These are phyloP conservation scores for Metroxylon sagu DNA, from an alignment of 176 grass and related monocot species.

Conservation along the genomic window DNA sequence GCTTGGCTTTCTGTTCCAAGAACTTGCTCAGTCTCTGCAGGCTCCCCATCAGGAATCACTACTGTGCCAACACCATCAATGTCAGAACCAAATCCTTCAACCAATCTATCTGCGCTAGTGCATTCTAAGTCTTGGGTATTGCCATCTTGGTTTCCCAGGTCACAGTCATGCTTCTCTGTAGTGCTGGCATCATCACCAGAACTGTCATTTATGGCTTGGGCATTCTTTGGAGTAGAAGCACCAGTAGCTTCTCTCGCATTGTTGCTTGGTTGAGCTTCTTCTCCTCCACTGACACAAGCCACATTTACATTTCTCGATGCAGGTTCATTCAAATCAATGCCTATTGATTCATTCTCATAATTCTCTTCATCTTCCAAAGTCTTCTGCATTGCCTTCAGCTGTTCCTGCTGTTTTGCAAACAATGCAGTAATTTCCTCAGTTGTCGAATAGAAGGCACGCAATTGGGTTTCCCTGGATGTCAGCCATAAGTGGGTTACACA, in stretches of 20 bases:
- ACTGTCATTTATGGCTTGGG: slow-evolving; percentile 30
- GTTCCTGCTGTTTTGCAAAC: slow-evolving; percentile 92
- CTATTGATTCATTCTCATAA: slow-evolving; percentile 53
- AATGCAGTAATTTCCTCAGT: slow-evolving; percentile 89
- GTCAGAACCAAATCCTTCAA: slow-evolving; percentile 30
- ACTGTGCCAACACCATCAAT: slow-evolving; percentile 27
- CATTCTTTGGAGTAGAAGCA: slow-evolving; percentile 43
- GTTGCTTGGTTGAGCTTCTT: slow-evolving; percentile 15
- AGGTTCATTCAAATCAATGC: slow-evolving; percentile 38
- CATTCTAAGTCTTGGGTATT: slow-evolving; percentile 66
- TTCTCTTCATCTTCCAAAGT: slow-evolving; percentile 97
- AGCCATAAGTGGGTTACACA: slow-evolving; percentile 10
- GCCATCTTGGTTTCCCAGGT: slow-evolving; percentile 36
- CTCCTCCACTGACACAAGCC: slow-evolving; percentile 14
- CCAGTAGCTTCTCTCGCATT: slow-evolving; percentile 35
- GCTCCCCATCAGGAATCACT: slow-evolving; percentile 38
- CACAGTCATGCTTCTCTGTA: slow-evolving; percentile 46
- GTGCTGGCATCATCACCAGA: slow-evolving; percentile 37
- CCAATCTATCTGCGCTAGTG: slow-evolving; percentile 34
- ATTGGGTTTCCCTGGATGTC: slow-evolving; percentile 78
- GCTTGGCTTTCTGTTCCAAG: slow-evolving; percentile 60
- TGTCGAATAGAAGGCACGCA: slow-evolving; percentile 91
- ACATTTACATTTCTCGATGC: slow-evolving; percentile 19
- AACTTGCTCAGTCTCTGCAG: slow-evolving; percentile 62
- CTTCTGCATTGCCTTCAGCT: slow-evolving; percentile 95